Evolutionary conservation across 768 basidiomycete species (phyloP).

Genomic region (Ramaria sp.): DNA sequence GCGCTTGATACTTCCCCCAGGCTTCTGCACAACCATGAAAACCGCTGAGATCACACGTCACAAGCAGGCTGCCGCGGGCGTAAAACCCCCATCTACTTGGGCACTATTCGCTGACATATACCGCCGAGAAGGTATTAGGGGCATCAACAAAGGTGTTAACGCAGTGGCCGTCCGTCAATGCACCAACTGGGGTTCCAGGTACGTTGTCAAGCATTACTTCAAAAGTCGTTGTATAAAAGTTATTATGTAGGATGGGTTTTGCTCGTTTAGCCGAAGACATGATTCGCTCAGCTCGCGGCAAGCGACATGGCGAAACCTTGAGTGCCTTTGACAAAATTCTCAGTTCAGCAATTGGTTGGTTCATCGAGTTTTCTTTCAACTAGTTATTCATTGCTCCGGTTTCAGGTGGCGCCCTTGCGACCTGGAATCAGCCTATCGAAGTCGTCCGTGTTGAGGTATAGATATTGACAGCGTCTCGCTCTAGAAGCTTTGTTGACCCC

Average conservation of each 20-base stretch:
- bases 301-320: constrained; percentile 63
- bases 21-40: constrained; percentile 99
- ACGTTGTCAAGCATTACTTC: constrained; percentile 16
- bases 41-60: constrained; percentile 95
- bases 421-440: constrained; percentile 99
- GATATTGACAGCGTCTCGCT: background rate
- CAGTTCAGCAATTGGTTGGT: constrained; percentile 60
- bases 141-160: constrained; percentile 99
- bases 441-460: constrained; percentile 90
- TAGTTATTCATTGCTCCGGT: background rate
- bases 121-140: constrained; percentile 82
- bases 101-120: constrained; percentile 93
- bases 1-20: constrained; percentile 26
- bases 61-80: constrained; percentile 78
- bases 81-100: constrained; percentile 86
- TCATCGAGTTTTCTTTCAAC: background rate
- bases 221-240: background rate
- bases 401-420: constrained; percentile 76
- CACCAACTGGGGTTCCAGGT: constrained; percentile 92
- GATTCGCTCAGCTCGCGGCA: constrained; percentile 72
- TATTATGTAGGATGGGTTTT: constrained; percentile 76
- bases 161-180: constrained; percentile 87
- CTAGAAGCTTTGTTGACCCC: background rate
- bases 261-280: constrained; percentile 79
- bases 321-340: constrained; percentile 78